Evolutionary conservation across 225 moss, liverwort and hornwort genomes (phyloP), one percentile per base, ranked within the genome.

Genomic region (Takakia lepidozioides): DNA sequence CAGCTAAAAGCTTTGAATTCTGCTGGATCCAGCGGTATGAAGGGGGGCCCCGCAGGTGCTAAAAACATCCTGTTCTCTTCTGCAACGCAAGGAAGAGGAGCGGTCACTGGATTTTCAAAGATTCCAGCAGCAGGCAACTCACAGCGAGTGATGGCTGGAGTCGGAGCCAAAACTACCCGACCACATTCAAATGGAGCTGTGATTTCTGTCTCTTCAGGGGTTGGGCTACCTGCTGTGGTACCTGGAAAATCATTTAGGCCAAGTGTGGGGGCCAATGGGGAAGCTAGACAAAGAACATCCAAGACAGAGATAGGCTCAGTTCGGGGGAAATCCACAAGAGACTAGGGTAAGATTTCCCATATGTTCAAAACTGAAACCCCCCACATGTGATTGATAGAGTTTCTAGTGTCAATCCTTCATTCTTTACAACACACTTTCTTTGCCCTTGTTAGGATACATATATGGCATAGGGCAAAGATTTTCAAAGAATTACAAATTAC

Each of bases 401-500:
- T n/a, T n/a, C n/a, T n/a, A n/a, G n/a, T n/a, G n/a, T n/a, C n/a
- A n/a, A 51, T 36, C 36, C 36, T 30, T 51, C 32, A 3, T 21
- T 11, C 32, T 3, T 15, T 23, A 25, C 26, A 27, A 48, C 48
- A 48, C 26, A 48, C 28, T 48, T 15, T 25, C 48, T 48, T 27
- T 25, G 48, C 26, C 26, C 23, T 48, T 48, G 48, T 34, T 51
- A 36, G 51, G n/a, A n/a, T n/a, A 51, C 20, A 34, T 7, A 20
- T 41, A 20, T 41, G 27, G 13, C 19, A 51, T 20, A 51, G 9
- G 22, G 51, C 43, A 51, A 22, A 36, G 17, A 35, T 34, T 19
- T 16, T 36, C 21, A 35, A 51, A 51, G 32, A 51, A 9, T 51
- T 51, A 51, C 51, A 51, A 41, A 17, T 17, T 6, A 17, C 20